phyloP scores from a whole-genome alignment of 108 stramenopile genomes.

The Halocafeteria seosinensis region DNA sequence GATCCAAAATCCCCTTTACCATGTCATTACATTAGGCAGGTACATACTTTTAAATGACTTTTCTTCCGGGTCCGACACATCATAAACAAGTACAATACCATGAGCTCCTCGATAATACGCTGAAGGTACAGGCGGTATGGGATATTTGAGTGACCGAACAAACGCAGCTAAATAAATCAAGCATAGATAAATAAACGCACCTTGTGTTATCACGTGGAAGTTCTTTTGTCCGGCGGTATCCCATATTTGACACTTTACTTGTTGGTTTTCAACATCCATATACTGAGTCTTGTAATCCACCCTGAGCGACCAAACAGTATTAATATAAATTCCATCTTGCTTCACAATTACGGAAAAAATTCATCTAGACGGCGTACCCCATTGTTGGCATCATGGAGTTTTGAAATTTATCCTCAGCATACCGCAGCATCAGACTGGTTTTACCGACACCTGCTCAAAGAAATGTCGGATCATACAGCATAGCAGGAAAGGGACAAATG shows the following conservation, averaged over 20 bases:
- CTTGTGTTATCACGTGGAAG: conserved; percentile 42
- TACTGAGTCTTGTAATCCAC: conserved; percentile 30
- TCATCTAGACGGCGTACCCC: conserved; percentile 6
- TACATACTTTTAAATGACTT: not conserved
- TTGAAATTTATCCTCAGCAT: conserved; percentile 90
- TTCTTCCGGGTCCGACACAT: conserved; percentile 77
- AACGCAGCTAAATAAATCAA: no score
- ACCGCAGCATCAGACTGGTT: conserved; percentile 91
- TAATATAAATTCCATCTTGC: not conserved
- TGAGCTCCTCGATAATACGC: conserved; percentile 50
- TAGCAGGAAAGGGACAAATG: no score
- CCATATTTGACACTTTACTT: conserved; percentile 43
- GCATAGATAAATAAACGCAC: no score
- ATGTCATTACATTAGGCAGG: not conserved
- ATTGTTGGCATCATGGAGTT: conserved; percentile 1
- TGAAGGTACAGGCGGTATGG: no score
- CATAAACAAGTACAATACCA: conserved; percentile 94
- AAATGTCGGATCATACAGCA: no score
- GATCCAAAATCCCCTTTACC: not conserved
- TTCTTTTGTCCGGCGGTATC: conserved; percentile 41
- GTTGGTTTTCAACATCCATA: conserved; percentile 29
- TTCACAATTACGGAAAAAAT: not conserved
- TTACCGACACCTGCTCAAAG: conserved; percentile 65
- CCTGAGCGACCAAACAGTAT: not conserved
- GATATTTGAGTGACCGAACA: no score